Conservation (phyloP, 1,284 basidiomycete species). For the Austroboletus niveus region DNA sequence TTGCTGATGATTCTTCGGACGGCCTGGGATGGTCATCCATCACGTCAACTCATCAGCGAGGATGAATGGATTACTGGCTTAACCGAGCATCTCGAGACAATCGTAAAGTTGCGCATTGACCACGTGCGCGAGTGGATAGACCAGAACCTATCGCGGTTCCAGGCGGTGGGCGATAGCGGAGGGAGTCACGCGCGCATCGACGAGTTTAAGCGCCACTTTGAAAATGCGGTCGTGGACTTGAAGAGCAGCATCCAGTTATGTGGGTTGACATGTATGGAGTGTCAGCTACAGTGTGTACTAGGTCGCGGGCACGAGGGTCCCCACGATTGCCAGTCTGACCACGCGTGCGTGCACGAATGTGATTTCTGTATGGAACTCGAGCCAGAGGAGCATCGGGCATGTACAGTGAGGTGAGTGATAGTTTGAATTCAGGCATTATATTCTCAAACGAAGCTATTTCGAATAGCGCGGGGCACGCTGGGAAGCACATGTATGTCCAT, state of each 20-base stretch:
- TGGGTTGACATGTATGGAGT: constrained; percentile 42
- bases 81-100: constrained; percentile 35
- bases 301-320: constrained; percentile 42
- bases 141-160: constrained; percentile 48
- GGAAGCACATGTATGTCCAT: constrained; percentile 47
- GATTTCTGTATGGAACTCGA: constrained; percentile 41
- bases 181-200: constrained; percentile 44
- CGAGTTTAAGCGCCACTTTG: constrained; percentile 44
- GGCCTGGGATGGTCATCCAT: constrained; percentile 33
- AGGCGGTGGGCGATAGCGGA: constrained; percentile 11
- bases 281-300: constrained; percentile 48
- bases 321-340: constrained; percentile 51
- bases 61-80: constrained; percentile 41
- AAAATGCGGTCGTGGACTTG: constrained; percentile 42
- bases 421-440: not conserved
- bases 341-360: constrained; percentile 45
- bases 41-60: constrained; percentile 37
- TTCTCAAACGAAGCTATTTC: not conserved
- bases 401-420: constrained; percentile 44
- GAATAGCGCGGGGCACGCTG: constrained; percentile 53
- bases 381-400: constrained; percentile 29
- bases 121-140: constrained; percentile 51
- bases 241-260: constrained; percentile 49
- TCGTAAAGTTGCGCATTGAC: constrained; percentile 41
- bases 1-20: constrained; percentile 29